These are phyloP conservation scores for Mortierella sp. DNA, from an alignment of 371 early-diverging fungal species.

Conservation along the genomic window DNA sequence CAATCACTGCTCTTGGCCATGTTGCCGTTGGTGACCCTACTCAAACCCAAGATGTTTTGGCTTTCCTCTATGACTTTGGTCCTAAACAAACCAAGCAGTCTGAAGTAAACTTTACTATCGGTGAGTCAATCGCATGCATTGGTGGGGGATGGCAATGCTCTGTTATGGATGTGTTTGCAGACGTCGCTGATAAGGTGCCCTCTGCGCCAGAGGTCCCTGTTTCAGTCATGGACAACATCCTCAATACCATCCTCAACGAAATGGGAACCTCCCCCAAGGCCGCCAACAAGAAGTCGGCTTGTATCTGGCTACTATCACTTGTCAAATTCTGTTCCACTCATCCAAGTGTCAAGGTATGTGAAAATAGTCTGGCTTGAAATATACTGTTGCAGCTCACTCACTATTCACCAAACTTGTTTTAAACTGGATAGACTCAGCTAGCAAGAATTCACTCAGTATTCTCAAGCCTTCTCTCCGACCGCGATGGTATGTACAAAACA, in stretches of 20 bases:
- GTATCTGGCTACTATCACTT: conserved; percentile 88
- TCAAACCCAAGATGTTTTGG: conserved; percentile 59
- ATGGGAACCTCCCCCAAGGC: conserved; percentile 66
- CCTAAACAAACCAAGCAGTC: conserved; percentile 78
- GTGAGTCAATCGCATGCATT: conserved; percentile 80
- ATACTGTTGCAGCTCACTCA: neutral
- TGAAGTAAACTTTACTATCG: conserved; percentile 87
- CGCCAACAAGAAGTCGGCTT: conserved; percentile 82
- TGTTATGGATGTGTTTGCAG: conserved; percentile 63
- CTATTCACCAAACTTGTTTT: neutral
- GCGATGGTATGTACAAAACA: conserved; percentile 71
- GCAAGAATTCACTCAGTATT: conserved; percentile 76
- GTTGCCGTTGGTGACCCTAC: conserved; percentile 70
- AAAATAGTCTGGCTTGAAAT: no score
- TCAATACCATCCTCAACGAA: conserved; percentile 68
- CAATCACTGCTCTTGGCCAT: conserved; percentile 77
- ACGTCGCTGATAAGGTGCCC: conserved; percentile 48
- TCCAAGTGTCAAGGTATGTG: conserved; percentile 60
- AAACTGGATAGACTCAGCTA: conserved; percentile 57
- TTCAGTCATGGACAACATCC: conserved; percentile 52
- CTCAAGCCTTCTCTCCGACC: conserved; percentile 81
- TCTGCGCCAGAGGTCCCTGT: conserved; percentile 5
- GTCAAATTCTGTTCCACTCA: conserved; percentile 81
- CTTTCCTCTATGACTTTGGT: conserved; percentile 73
- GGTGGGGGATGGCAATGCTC: conserved; percentile 81